Conservation (phyloP, 176 grass and related monocot species). For the Olyra latifolia region DNA sequence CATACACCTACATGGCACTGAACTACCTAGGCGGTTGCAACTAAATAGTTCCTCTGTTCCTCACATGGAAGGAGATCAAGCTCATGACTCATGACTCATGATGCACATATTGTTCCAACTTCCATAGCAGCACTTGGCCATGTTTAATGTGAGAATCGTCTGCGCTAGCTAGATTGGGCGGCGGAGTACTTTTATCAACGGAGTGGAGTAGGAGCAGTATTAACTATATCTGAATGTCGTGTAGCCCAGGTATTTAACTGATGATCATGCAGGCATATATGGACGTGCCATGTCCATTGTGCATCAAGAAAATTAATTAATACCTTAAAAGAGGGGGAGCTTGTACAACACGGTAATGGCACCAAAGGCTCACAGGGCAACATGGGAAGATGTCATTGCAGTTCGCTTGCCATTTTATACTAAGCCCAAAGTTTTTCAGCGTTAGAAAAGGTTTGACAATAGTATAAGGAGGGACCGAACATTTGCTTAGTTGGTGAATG, state of each 20-base stretch:
- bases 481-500: too few relatives aligned
- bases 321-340: not conserved
- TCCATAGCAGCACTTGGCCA: too few relatives aligned
- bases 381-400: not conserved
- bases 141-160: conserved; percentile 4
- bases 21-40: not conserved
- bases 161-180: not conserved
- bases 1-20: not conserved
- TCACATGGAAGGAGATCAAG: conserved; percentile 15
- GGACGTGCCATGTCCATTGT: not conserved
- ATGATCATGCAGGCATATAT: not conserved
- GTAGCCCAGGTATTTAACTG: not conserved
- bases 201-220: not conserved
- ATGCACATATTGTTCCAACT: too few relatives aligned
- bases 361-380: not conserved
- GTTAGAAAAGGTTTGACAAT: not conserved
- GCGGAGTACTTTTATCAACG: not conserved
- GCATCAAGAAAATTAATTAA: not conserved
- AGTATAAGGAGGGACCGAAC: not conserved
- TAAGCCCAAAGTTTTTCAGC: not conserved
- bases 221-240: not conserved
- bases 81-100: too few relatives aligned
- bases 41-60: not conserved
- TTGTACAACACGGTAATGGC: not conserved
- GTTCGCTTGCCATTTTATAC: not conserved